Evolutionary conservation across 1,139 yeast species (phyloP).

Genomic region (Scheffersomyces quercinus): DNA sequence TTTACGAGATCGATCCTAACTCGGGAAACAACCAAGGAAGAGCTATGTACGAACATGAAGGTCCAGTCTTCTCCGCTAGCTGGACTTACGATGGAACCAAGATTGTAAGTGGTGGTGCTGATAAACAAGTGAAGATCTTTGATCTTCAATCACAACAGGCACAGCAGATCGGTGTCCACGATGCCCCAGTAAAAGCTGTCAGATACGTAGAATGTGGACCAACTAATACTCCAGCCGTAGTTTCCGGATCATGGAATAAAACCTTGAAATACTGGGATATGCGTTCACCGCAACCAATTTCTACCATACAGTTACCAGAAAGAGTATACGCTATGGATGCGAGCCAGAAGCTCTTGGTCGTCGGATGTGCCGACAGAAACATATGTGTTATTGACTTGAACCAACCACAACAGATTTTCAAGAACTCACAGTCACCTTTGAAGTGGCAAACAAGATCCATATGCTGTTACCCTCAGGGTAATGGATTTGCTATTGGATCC

Average conservation of each 20-base stretch:
- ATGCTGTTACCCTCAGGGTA: slow-evolving; percentile 84
- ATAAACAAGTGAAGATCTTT: slow-evolving; percentile 80
- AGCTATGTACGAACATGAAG: slow-evolving; percentile 88
- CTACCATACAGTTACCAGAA: slow-evolving; percentile 83
- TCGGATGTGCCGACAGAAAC: slow-evolving; percentile 91
- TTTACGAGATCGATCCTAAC: slow-evolving; percentile 78
- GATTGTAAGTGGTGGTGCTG: slow-evolving; percentile 90
- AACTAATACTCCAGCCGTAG: slow-evolving; percentile 77
- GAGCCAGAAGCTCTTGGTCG: slow-evolving; percentile 77
- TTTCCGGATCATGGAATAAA: slow-evolving; percentile 96
- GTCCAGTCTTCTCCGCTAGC: slow-evolving; percentile 77
- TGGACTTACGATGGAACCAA: slow-evolving; percentile 89
- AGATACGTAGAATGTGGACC: slow-evolving; percentile 84
- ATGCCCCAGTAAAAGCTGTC: slow-evolving; percentile 74
- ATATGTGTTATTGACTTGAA: slow-evolving; percentile 74
- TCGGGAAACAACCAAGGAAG: slow-evolving; percentile 78
- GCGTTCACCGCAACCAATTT: slow-evolving; percentile 81
- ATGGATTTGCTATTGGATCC: slow-evolving; percentile 90
- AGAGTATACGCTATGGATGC: slow-evolving; percentile 90
- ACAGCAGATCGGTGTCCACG: slow-evolving; percentile 85
- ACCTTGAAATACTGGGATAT: slow-evolving; percentile 93
- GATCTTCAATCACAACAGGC: slow-evolving; percentile 82
- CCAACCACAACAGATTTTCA: slow-evolving; percentile 83
- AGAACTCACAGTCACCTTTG: slow-evolving; percentile 74
- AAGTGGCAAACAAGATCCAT: slow-evolving; percentile 88